These are phyloP conservation scores for Gossypium turneri DNA, from an alignment of 345 rosid genomes.

Conservation along the genomic window DNA sequence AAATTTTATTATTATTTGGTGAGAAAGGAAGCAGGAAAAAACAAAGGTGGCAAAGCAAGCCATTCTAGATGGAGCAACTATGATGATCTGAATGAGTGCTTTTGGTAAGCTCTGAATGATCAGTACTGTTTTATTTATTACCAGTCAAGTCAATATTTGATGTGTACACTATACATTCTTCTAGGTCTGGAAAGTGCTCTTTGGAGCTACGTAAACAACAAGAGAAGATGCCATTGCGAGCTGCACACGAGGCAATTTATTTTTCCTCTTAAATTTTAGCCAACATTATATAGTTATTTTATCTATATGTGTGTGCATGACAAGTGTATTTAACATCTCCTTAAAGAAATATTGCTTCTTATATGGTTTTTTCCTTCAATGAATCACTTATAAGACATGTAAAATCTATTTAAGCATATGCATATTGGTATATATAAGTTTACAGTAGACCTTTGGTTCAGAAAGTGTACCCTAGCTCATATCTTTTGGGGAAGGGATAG, in stretches of 20 bases:
- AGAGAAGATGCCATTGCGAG: background rate
- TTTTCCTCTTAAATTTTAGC: background rate
- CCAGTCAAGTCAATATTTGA: slow-evolving; percentile 1
- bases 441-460: background rate
- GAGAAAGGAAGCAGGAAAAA: slow-evolving; percentile 75
- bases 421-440: background rate
- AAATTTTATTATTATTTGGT: slow-evolving; percentile 20
- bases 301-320: background rate
- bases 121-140: background rate
- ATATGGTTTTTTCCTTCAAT: background rate
- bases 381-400: background rate
- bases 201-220: slow-evolving; percentile 46
- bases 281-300: background rate
- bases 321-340: background rate
- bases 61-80: slow-evolving; percentile 97
- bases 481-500: slow-evolving; percentile 4
- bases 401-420: background rate
- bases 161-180: background rate
- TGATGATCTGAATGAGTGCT: slow-evolving; percentile 95
- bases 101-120: slow-evolving; percentile 55
- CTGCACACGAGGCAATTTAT: slow-evolving; percentile 37
- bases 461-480: background rate
- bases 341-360: background rate
- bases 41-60: slow-evolving; percentile 76
- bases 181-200: slow-evolving; percentile 81